Conservation (phyloP, 352 stramenopile species). For the Globisporangium splendens region DNA sequence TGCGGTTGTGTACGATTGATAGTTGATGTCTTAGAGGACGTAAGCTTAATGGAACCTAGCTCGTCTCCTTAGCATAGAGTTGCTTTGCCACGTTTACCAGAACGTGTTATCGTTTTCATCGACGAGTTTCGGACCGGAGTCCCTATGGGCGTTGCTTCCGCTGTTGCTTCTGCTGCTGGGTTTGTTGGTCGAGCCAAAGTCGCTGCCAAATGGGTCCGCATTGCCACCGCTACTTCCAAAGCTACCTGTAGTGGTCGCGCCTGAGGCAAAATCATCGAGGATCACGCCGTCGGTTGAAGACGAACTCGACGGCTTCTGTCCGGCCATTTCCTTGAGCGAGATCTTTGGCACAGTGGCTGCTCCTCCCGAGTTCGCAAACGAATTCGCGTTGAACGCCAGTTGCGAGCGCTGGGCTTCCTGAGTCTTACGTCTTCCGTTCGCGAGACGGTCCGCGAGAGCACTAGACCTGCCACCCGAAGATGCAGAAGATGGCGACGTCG, state of each 20-base stretch:
- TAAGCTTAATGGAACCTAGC: too few relatives aligned
- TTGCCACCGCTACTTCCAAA: constrained; percentile 11
- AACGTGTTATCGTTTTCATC: constrained; percentile 23
- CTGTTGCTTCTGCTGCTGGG: constrained; percentile 10
- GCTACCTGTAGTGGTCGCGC: constrained; percentile 6
- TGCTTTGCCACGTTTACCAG: constrained; percentile 7
- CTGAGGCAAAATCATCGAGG: constrained; percentile 52
- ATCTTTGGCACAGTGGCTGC: constrained; percentile 29
- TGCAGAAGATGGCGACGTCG: constrained; percentile 17
- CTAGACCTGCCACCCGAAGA: constrained; percentile 39
- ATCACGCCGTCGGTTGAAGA: constrained; percentile 15
- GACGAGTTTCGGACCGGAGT: constrained; percentile 7
- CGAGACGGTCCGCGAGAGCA: constrained; percentile 56
- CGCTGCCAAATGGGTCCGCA: neutral
- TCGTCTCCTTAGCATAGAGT: too few relatives aligned
- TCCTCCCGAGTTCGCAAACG: constrained; percentile 31
- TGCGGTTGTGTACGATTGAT: too few relatives aligned
- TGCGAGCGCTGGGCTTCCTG: constrained; percentile 65
- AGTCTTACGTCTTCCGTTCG: constrained; percentile 61
- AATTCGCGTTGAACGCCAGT: constrained; percentile 52
- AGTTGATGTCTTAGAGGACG: too few relatives aligned
- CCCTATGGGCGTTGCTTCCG: neutral
- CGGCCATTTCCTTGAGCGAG: constrained; percentile 56
- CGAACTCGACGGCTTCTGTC: constrained; percentile 4
- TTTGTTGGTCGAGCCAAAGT: constrained; percentile 9